Base-by-base conservation (phyloP, 1,139 yeast genomes). In the Saccharomyces hybrid region DNA sequence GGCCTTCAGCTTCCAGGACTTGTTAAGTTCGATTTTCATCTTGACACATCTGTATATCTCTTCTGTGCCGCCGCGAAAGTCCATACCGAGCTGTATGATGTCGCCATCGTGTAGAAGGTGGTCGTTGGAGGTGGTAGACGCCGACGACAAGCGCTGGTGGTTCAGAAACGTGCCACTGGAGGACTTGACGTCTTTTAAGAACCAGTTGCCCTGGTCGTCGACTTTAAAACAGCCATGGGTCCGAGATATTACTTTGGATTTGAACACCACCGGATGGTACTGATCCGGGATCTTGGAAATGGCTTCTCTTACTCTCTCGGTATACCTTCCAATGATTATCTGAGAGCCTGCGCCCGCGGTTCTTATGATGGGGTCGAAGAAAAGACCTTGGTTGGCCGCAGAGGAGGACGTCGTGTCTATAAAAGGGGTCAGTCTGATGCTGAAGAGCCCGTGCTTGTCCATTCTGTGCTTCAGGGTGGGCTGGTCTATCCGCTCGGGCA, bases 81-180 rank as follows among this genome's bases (percentile, higher is more conserved):
- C 97, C 44, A 38, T 38, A 2, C 44, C 44, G 3, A 38, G 6
- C 4, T 38, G 44, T 38, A 38, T 38, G 44, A 89, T 79, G 71
- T 93, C 98, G 8, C 97, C 96, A 67, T 91, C 96, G 50, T 79
- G 76, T 32, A 93, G 70, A 16, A 83, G 80, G 71, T 82, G 80
- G 57, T 82, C 79, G 42, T 80, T 78, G 58, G 91, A 85, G 64
- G 82, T 84, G 52, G 82, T 82, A 50, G 87, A 82, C 1, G 97
- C 96, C 2, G 87, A 86, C 0, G 96, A 83, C 54, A 93, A 76
- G 58, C 99, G 75, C 48, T 87, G 82, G 65, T 88, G 95, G 70
- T 93, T 93, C 57, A 93, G 76, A 70, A 91, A 93, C 2, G 99
- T 93, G 9, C 99, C 99, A 1, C 95, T 86, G 1, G 96, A 86